Base-by-base conservation (phyloP, 192 early-diverging fungal species). In the Coemansia sp. region DNA sequence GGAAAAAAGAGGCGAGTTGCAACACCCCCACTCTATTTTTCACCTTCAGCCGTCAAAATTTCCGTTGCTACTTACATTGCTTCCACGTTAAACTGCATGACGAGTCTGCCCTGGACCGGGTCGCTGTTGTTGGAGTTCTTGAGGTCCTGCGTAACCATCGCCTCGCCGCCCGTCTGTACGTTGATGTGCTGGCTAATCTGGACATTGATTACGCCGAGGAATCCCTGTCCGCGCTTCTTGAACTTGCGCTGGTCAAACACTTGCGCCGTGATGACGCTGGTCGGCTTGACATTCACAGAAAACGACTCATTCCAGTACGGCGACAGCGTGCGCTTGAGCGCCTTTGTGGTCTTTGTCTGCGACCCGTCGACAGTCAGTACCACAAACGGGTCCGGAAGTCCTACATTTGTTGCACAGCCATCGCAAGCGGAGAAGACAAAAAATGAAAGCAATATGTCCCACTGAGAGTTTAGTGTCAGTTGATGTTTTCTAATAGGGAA, bases 241-340 rank as follows among this genome's bases (percentile, higher is more conserved):
- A 94, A 98, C 70, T 95, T 96, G 72, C 91, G 89, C 83, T 98
- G 95, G 83, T 98, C 96, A 86, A 98, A 98, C 33, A 98, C 90
- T 84, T 98, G 96, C 61, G 96, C 89, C 4, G 94, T 91, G 59
- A 98, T 84, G 16, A 93, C 87, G 67, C 90, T 92, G 15, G 68
- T 56, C 16, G 82, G 68, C 57, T 77, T 75, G 64, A 69, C 82
- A 52, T 71, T n/a, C 30, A 84, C 72, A 21, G 65, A 59, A 43
- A 84, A 84, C 33, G 70, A 87, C 81, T 96, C 92, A 73, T 96
- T 97, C 96, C 97, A 99, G 79, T 95, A 94, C 31, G 97, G 97
- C 66, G 94, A 95, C 39, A 97, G 78, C 9, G 93, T 96, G 63
- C 87, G 90, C 74, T 92, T 95, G 63, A 91, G 86, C 26, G 89